Base-by-base conservation (phyloP, 164 flowering plant genomes). In the Piper betle region DNA sequence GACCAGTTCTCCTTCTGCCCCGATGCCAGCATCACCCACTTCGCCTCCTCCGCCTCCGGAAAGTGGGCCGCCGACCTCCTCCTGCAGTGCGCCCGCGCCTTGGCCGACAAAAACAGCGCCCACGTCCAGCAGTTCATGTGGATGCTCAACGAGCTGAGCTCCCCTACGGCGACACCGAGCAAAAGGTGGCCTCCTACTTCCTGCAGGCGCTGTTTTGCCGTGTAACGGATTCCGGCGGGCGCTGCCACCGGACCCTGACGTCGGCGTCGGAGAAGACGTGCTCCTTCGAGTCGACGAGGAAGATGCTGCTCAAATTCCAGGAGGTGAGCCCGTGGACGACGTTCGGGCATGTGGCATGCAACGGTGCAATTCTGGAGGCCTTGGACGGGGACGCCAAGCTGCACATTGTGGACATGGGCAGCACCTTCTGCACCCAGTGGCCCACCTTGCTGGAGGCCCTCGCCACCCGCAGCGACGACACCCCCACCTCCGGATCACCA, bases 301-400 rank as follows among this genome's bases (percentile, higher is more conserved):
- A 81, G 61, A 82, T 63, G 74, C 71, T 93, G 3, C 61, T 93
- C 39, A 87, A 85, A 69, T 93, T 90, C 52, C 99, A 93, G 64
- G 99, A 93, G 70, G 96, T 86, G 2, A 93, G 99, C 61, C 97
- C 99, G 0, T 93, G 99, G 99, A 77, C 87, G 3, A 93, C 90
- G 5, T 93, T 93, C 55, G 99, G 97, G 2, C 99, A 93, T 65
- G 97, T 88, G 1, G 96, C 99, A 17, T 81, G 80, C 38, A 90
- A 93, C 63, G 99, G 97, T 3, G 97, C 96, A 3, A 82, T 93
- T 53, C 65, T 93, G 72, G 97, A 90, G 57, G 96, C 96, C 15
- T 68, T 93, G 6, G 96, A 90, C 38, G 97, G 97, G 0, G 92
- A 86, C 62, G 3, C 43, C 57, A 86, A 85, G 59, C 63, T 93